Evolutionary conservation across 1,284 basidiomycete species (phyloP), one percentile per base, ranked within the genome.

Genomic region (Moniliella sp.): DNA sequence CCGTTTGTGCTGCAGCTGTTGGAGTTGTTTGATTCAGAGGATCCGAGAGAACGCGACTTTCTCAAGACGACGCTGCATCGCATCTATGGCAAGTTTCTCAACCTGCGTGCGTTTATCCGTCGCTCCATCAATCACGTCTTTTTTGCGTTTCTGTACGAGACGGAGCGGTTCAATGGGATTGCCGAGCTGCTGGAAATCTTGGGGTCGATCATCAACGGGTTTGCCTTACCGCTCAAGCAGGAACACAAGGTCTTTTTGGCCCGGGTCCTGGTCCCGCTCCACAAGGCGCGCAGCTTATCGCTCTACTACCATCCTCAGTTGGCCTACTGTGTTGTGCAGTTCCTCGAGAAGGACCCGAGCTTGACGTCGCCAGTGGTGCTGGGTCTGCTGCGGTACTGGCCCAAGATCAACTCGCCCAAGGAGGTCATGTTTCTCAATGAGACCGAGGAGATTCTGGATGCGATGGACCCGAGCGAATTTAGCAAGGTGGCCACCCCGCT

Each of bases 341-440:
- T 94, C 68, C 65, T 97, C 39, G 91, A 99, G 62, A 99, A 99
- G 67, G 91, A 97, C 50, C 71, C 82, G 2, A 62, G 70, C 3
- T 69, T 97, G 33, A 91, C 86, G 13, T 82, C 94, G 63, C 86
- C 94, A 36, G 91, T 99, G 21, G 76, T 97, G 61, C 66, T 88
- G 34, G 91, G 91, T 12, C 68, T 99, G 13, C 69, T 99, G 57
- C 78, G 80, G 57, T 99, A 74, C 65, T 99, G 91, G 91, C 91
- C 91, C 27, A 97, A 97, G 64, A 88, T 97, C 51, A 97, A 97
- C 64, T 88, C 82, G 29, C 86, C 84, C n/a, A 99, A 99, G 65
- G 91, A 97, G 62, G 91, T 97, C 64, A 97, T 99, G 91, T 97
- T 83, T 67, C 69, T 99, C 44, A 97, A 94, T 65, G 91, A 99